phyloP scores from a whole-genome alignment of 179 eudicot species.

The Patellifolia procumbens region DNA sequence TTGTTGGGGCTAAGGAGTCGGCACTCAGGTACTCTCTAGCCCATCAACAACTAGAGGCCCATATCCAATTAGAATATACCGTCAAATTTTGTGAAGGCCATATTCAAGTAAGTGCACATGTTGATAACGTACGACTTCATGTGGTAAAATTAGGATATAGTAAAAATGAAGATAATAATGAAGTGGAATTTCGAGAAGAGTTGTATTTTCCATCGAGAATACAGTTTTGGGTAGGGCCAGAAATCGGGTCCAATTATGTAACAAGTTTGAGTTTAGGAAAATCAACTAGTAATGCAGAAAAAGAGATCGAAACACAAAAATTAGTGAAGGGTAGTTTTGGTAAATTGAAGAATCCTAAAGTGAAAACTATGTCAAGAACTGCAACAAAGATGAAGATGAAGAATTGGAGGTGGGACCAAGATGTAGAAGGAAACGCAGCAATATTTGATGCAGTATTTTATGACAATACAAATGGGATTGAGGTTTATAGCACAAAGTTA shows the following conservation, averaged over 20 bases:
- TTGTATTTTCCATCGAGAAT: conserved; percentile 72
- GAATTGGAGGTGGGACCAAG: conserved; percentile 91
- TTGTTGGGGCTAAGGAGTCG: conserved; percentile 58
- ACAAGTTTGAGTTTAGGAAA: conserved; percentile 56
- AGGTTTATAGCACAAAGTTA: conserved; percentile 59
- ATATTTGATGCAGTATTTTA: conserved; percentile 57
- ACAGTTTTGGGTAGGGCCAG: conserved; percentile 83
- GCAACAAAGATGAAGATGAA: conserved; percentile 49
- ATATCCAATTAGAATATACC: conserved; percentile 67
- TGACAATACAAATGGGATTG: conserved; percentile 60
- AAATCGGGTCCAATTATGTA: conserved; percentile 61
- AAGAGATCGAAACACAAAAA: conserved; percentile 55
- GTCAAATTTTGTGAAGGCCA: conserved; percentile 48
- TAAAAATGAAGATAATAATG: conserved; percentile 22
- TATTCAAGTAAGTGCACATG: conserved; percentile 60
- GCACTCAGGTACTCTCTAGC: conserved; percentile 76
- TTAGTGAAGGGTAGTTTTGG: conserved; percentile 67
- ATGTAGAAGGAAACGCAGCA: conserved; percentile 63
- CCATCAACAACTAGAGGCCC: conserved; percentile 82
- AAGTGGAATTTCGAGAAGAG: conserved; percentile 43
- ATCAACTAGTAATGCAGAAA: conserved; percentile 56
- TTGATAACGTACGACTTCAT: conserved; percentile 78
- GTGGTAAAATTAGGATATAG: conserved; percentile 61
- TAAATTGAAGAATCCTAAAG: conserved; percentile 50
- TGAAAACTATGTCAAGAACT: conserved; percentile 58